Conservation (phyloP, 1,139 yeast species). For the Suhomyces coccinellae region DNA sequence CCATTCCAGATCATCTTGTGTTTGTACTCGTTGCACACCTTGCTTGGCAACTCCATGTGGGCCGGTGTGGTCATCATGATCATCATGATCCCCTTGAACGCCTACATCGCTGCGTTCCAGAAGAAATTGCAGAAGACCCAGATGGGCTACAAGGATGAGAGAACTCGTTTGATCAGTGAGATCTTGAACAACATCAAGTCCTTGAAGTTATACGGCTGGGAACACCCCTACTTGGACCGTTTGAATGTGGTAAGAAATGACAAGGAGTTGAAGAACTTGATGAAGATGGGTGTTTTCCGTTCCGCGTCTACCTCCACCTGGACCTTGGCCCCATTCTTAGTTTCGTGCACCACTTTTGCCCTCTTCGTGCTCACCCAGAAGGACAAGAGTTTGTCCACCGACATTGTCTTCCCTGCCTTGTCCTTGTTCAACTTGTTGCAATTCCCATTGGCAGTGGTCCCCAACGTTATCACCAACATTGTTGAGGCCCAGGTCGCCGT, state of each 20-base stretch:
- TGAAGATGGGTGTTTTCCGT: conserved; percentile 71
- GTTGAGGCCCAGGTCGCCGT: conserved; percentile 92
- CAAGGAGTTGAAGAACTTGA: conserved; percentile 78
- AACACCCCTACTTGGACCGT: conserved; percentile 73
- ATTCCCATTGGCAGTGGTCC: conserved; percentile 93
- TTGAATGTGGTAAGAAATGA: conserved; percentile 83
- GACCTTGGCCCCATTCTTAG: conserved; percentile 87
- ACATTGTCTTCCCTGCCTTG: conserved; percentile 92
- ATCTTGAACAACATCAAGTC: conserved; percentile 90
- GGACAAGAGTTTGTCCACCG: conserved; percentile 76
- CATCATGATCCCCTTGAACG: conserved; percentile 83
- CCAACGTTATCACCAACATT: conserved; percentile 81
- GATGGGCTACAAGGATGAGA: conserved; percentile 48
- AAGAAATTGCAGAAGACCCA: conserved; percentile 68
- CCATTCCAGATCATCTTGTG: conserved; percentile 90
- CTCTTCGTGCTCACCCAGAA: conserved; percentile 65
- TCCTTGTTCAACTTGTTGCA: conserved; percentile 80
- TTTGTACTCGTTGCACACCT: conserved; percentile 67
- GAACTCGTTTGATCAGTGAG: conserved; percentile 70
- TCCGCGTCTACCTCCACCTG: conserved; percentile 78
- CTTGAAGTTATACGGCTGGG: conserved; percentile 94
- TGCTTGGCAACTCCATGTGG: conserved; percentile 95
- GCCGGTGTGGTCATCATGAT: conserved; percentile 87
- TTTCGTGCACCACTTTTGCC: conserved; percentile 89
- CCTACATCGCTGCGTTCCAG: conserved; percentile 69